Base-by-base conservation (phyloP, 192 early-diverging fungal genomes). In the Allomyces javanicus region DNA sequence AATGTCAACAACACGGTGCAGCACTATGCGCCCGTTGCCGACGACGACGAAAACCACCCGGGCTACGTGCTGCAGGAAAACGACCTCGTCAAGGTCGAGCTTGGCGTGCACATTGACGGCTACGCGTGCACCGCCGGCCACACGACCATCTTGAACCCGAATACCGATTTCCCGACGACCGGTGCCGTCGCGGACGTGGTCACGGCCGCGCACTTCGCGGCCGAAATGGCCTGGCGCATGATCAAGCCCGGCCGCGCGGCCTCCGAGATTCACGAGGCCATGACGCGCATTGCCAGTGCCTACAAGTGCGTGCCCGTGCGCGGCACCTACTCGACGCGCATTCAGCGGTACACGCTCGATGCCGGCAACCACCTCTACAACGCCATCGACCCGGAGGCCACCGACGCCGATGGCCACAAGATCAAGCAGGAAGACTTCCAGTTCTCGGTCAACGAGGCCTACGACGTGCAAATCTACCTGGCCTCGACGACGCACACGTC, bases 61-160 rank as follows among this genome's bases (percentile, higher is more conserved):
- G 33, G 4, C 33, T 71, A 78, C 50, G 71, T 79, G 10, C 76
- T 96, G 65, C 80, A 76, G 25, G 78, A 73, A 4, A 87, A 87
- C 68, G 91, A 93, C 71, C 79, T 96, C 61, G 92, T 93, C 69
- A 94, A 93, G 74, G 79, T 96, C 72, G 90, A 95, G 68, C 75
- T 96, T 45, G 88, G 87, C 65, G 89, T 80, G 50, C 94, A 97
- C 74, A 83, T 97, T 69, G 89, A 96, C 77, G 94, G 94, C 22
- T 94, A 89, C 74, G 85, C 88, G 63, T 80, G 86, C 43, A 83
- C 84, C 23, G 77, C 84, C n/a, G 92, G 87, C 1, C 90, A 92
- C 75, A 94, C 92, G 5, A 76, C 80, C 26, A 79, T 91, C 23
- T 71, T 93, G 44, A 89, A 82, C 58, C 71, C 80, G 55, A 74